Percentiles rank a stretch among this genome's conserved stretches.
phyloP scores from a whole-genome alignment of 2,329 filamentous ascomycete genomes.

The Thelonectria olida region DNA sequence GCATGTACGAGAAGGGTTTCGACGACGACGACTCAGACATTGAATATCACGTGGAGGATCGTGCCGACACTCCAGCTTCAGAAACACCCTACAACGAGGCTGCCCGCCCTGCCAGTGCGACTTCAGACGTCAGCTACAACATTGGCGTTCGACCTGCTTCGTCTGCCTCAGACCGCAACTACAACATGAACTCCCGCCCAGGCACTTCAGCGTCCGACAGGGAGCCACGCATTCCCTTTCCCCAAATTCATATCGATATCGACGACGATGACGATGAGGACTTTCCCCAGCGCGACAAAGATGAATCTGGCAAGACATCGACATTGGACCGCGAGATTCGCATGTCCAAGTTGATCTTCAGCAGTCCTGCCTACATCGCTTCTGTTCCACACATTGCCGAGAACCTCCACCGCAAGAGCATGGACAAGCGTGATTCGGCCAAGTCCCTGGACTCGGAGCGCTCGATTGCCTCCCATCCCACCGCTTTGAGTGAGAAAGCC shows the following conservation, averaged over 20 bases:
- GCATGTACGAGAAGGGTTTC: constrained; percentile 74
- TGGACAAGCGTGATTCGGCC: constrained; percentile 60
- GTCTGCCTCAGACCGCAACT: constrained; percentile 8
- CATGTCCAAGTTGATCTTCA: constrained; percentile 53
- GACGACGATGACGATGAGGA: constrained; percentile 30
- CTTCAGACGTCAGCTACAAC: constrained; percentile 7
- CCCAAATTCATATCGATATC: constrained; percentile 12
- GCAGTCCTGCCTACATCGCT: constrained; percentile 49
- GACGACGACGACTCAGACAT: constrained; percentile 53
- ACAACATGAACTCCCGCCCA: constrained; percentile 35
- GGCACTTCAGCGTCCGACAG: constrained; percentile 50
- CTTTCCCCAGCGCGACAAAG: constrained; percentile 26
- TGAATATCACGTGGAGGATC: constrained; percentile 42
- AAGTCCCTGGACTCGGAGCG: constrained; percentile 55
- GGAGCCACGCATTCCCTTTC: constrained; percentile 21
- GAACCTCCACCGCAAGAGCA: constrained; percentile 38
- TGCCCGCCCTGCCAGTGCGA: constrained; percentile 20
- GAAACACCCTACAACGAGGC: constrained; percentile 15
- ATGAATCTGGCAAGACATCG: constrained; percentile 33
- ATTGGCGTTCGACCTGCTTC: constrained; percentile 1
- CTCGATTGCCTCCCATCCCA: constrained; percentile 37
- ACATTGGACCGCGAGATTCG: constrained; percentile 50
- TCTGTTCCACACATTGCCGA: constrained; percentile 51
- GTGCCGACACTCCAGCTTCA: constrained; percentile 35
- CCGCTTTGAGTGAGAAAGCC: constrained; percentile 15